Evolutionary conservation across 306 rosid genomes (phyloP), one percentile per base, ranked within the genome.

Genomic region (Malus domestica): DNA sequence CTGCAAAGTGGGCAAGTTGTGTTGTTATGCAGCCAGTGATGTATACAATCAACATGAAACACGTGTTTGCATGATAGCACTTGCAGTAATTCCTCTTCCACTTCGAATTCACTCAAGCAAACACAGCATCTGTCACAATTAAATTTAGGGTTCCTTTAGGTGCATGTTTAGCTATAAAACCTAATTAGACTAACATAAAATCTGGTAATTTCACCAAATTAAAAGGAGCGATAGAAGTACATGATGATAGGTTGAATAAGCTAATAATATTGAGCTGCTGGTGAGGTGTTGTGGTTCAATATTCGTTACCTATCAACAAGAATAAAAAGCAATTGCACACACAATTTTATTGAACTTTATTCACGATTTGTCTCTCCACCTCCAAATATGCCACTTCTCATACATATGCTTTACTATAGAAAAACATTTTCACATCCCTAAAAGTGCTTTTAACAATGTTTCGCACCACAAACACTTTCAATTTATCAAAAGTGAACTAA

Each of bases 1-100:
- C 98, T 85, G 60, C 98, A 93, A 38, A 93, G 93, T 33, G 98
- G 98, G 58, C 98, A 93, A 27, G 95, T 90, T 63, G 90, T 82
- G 84, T 93, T 88, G 72, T 88, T 83, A 77, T 84, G 88, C 40
- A 93, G 83, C 98, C 98, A 93, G 46, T 81, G 88, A 69, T 83
- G 81, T 70, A 93, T 93, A 84, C 98, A 93, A 8, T 85, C 92
- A 23, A 75, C 68, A 72, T 93, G 98, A 81, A 93, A 93, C 75
- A 93, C 87, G 73, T 93, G 98, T 74, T 84, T 89, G 89, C 98
- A 93, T 42, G 79, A 74, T 33, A 87, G 89, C 23, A 93, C 89
- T 80, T 90, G 93, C 29, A 89, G 72, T 68, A 93, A 65, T 79
- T 93, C 96, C 81, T 93, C 96, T 77, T 87, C 87, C 75, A 85